Evolutionary conservation across 257 asterid genomes (phyloP).

Genomic region (Solanum sejunctum): DNA sequence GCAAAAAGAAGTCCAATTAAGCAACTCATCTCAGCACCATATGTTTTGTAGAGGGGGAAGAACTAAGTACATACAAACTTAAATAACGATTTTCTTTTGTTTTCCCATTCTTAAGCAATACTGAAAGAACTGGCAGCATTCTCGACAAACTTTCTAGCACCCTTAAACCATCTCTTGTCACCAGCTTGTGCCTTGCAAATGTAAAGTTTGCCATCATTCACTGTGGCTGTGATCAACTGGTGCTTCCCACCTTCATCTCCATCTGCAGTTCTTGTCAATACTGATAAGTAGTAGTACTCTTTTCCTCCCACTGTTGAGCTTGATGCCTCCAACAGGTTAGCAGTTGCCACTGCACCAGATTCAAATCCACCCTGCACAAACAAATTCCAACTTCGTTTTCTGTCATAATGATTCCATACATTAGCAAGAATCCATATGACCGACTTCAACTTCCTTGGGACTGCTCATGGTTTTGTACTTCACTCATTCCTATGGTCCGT

Average conservation of each 20-base stretch:
- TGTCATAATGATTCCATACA: neutral
- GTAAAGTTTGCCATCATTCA: conserved; percentile 67
- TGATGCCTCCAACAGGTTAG: conserved; percentile 67
- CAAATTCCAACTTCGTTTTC: neutral
- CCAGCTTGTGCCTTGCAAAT: conserved; percentile 97
- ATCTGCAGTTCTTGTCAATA: conserved; percentile 86
- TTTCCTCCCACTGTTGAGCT: conserved; percentile 41
- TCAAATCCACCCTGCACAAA: conserved; percentile 72
- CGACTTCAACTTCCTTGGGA: neutral
- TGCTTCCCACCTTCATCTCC: conserved; percentile 90
- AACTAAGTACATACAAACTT: conserved; percentile 14
- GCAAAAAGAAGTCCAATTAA: neutral
- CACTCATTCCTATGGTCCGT: neutral
- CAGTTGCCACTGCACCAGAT: conserved; percentile 63
- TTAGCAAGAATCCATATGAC: neutral
- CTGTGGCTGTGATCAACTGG: conserved; percentile 60
- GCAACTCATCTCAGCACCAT: conserved; percentile 10
- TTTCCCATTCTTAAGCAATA: conserved; percentile 37
- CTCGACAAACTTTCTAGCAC: conserved; percentile 77
- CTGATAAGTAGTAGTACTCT: conserved; percentile 40
- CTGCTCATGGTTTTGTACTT: neutral
- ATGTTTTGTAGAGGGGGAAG: neutral
- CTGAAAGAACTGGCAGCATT: conserved; percentile 60
- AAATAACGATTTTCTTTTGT: neutral
- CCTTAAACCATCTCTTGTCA: conserved; percentile 98